Percentiles rank a stretch among this genome's conserved stretches.
These are phyloP conservation scores for Ophiostoma pallidulum DNA, from an alignment of 2,329 filamentous ascomycete species.

Conservation along the genomic window DNA sequence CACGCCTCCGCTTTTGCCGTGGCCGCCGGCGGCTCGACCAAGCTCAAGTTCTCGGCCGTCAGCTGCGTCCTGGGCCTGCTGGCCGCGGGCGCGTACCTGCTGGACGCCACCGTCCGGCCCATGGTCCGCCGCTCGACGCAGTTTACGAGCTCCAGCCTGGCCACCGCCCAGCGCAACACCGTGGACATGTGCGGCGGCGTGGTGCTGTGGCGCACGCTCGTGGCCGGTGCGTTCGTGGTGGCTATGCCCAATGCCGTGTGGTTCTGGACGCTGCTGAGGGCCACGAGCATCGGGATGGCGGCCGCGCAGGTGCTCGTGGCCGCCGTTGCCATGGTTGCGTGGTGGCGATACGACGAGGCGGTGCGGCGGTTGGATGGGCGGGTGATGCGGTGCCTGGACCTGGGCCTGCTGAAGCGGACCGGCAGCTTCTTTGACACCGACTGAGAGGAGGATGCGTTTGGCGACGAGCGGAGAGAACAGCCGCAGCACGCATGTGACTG, in stretches of 20 bases:
- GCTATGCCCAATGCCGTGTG: constrained; percentile 30
- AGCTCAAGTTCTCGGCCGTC: constrained; percentile 30
- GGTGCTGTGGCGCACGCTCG: constrained; percentile 30
- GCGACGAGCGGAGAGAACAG: too few species aligned
- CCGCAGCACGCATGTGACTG: background rate
- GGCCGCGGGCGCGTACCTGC: constrained; percentile 31
- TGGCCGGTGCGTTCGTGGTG: constrained; percentile 35
- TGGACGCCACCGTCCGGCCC: constrained; percentile 33
- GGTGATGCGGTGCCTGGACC: constrained; percentile 38
- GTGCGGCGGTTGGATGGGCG: constrained; percentile 36
- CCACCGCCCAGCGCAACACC: constrained; percentile 35
- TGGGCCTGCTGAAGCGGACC: constrained; percentile 30
- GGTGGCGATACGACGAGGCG: constrained; percentile 34
- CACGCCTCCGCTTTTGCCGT: constrained; percentile 20
- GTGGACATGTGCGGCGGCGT: constrained; percentile 40
- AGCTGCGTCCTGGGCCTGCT: constrained; percentile 39
- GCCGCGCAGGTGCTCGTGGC: constrained; percentile 33
- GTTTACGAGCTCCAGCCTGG: constrained; percentile 39
- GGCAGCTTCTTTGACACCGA: constrained; percentile 39
- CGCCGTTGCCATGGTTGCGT: constrained; percentile 25
- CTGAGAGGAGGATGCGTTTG: too few species aligned
- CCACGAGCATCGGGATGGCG: constrained; percentile 32
- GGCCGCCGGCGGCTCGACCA: constrained; percentile 13
- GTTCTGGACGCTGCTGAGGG: constrained; percentile 28
- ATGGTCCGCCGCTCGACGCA: constrained; percentile 38